Evolutionary conservation across 2,329 filamentous ascomycete species (phyloP).

Genomic region (Pseudogymnoascus sp.): DNA sequence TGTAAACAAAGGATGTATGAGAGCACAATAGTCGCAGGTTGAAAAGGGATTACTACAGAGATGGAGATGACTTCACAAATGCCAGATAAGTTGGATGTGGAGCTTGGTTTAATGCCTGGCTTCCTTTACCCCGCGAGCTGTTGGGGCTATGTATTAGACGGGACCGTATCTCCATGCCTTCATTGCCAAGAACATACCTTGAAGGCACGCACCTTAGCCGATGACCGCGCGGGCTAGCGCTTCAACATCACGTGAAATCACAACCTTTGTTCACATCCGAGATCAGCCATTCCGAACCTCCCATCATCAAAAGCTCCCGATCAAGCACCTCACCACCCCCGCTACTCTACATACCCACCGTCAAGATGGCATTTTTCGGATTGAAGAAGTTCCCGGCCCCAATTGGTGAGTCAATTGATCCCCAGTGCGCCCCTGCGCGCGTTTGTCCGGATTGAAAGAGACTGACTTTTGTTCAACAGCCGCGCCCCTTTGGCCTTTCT

Average conservation of each 20-base stretch:
- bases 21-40: background rate
- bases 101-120: background rate
- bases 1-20: background rate
- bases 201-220: slow-evolving; percentile 1
- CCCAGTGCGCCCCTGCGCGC: slow-evolving; percentile 13
- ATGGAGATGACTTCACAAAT: background rate
- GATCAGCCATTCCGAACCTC: background rate
- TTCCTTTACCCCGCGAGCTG: slow-evolving; percentile 2
- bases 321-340: slow-evolving; percentile 28
- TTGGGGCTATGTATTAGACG: slow-evolving; percentile 4
- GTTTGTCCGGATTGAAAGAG: slow-evolving; percentile 14
- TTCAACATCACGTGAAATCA: slow-evolving; percentile 2
- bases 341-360: slow-evolving; percentile 33
- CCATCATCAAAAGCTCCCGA: background rate
- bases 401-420: slow-evolving; percentile 56
- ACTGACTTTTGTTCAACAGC: slow-evolving; percentile 43
- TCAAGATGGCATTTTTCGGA: slow-evolving; percentile 69
- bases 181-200: slow-evolving; percentile 4
- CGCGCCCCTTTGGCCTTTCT: slow-evolving; percentile 88
- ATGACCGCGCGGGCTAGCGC: background rate
- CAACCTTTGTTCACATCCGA: background rate
- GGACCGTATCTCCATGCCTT: background rate
- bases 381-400: slow-evolving; percentile 72
- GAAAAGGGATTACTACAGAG: background rate
- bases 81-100: background rate